These are phyloP conservation scores for Chlamydomonas urium DNA, from an alignment of 139 green algal species.

Conservation along the genomic window DNA sequence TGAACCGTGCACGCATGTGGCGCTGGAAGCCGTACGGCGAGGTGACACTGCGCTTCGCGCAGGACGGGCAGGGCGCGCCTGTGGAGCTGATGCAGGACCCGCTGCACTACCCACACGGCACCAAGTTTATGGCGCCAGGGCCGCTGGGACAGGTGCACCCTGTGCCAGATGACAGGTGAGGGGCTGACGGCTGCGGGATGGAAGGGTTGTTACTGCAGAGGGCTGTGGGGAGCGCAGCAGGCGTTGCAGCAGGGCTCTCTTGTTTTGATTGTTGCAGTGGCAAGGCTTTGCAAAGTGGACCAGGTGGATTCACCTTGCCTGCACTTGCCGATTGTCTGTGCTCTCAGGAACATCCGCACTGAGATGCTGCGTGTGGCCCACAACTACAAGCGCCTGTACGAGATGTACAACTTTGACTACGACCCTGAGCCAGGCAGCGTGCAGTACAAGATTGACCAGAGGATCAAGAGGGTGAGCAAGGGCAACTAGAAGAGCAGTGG, in stretches of 20 bases:
- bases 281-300: too few species aligned
- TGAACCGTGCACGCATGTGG: slow-evolving; percentile 81
- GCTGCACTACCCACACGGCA: slow-evolving; percentile 85
- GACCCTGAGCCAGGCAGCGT: slow-evolving; percentile 58
- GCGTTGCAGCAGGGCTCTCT: too few species aligned
- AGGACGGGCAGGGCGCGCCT: slow-evolving; percentile 69
- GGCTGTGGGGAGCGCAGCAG: too few species aligned
- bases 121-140: slow-evolving; percentile 77
- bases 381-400: slow-evolving; percentile 46
- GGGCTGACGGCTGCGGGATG: too few species aligned
- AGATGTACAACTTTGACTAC: slow-evolving; percentile 78
- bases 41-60: slow-evolving; percentile 63
- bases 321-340: background rate
- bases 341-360: slow-evolving; percentile 43
- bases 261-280: too few species aligned
- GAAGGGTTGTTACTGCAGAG: too few species aligned
- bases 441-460: slow-evolving; percentile 54
- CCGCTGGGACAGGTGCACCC: slow-evolving; percentile 56
- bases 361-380: slow-evolving; percentile 55
- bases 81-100: slow-evolving; percentile 77
- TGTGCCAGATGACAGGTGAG: slow-evolving; percentile 12
- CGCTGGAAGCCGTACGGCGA: slow-evolving; percentile 87
- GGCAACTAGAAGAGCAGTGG: background rate
- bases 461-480: slow-evolving; percentile 35
- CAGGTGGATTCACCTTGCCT: too few species aligned